Base-by-base conservation (phyloP, 2,329 filamentous ascomycete genomes). In the Fusarium foetens region DNA sequence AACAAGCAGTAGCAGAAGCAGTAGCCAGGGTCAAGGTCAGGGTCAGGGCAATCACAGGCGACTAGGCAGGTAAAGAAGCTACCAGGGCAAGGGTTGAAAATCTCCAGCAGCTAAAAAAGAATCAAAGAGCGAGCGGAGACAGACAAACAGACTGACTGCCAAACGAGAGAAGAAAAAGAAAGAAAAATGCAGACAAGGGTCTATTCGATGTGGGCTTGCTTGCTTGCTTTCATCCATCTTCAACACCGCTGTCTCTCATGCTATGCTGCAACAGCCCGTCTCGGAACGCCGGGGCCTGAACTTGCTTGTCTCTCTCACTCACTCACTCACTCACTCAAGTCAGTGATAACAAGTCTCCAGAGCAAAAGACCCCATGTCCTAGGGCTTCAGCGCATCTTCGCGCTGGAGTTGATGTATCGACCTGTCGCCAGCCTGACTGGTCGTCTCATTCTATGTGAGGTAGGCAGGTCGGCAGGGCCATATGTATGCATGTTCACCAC, bases 341-440 rank as follows among this genome's bases (percentile, higher is more conserved):
- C 36, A 53, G 17, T 35, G 46, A 42, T 42, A 54, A 39, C 23
- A 31, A 19, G 38, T 36, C 53, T 36, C 16, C 23, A 25, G 36
- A 35, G 25, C 45, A 52, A 52, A 39, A 36, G 16, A 38, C 31
- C 43, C 58, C 60, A 58, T 57, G 64, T 64, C 29, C 45, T 60
- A 35, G 62, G 25, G 29, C 25, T 63, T 64, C 66, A 68, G 66
- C 66, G 64, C 58, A 68, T 52, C 52, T 68, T 57, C 57, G 64
- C 66, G 66, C 66, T 58, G 27, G 58, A 46, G 33, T 45, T 35
- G 21, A 41, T 41, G 42, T 51, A 43, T 41, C 38, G 51, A 42
- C 39, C 33, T 58, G 58, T 63, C 51, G 41, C 49, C 38, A 68
- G 49, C 63, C 49, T 68, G 63, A 27, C 46, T 53, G n/a, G 27